phyloP scores from a whole-genome alignment of 352 stramenopile genomes.

The Pythium biforme region DNA sequence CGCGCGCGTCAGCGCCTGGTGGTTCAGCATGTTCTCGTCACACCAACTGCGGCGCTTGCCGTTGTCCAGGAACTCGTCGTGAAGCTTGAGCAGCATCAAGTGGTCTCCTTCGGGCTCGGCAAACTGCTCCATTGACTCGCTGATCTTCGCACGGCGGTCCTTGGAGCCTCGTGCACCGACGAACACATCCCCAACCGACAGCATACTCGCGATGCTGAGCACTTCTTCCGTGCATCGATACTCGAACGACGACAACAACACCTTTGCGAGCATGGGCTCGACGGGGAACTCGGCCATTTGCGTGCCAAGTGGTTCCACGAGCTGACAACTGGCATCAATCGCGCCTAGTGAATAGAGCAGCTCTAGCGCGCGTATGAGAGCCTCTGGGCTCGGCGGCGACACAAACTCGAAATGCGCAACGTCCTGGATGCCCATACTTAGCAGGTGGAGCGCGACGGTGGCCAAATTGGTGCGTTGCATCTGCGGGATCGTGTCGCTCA shows the following conservation, averaged over 20 bases:
- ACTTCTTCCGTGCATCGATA: slow-evolving; percentile 91
- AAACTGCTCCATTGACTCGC: slow-evolving; percentile 66
- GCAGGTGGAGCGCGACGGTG: slow-evolving; percentile 62
- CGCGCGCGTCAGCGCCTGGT: slow-evolving; percentile 54
- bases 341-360: slow-evolving; percentile 68
- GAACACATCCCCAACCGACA: slow-evolving; percentile 92
- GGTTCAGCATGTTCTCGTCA: slow-evolving; percentile 63
- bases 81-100: slow-evolving; percentile 65
- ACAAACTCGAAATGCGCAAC: slow-evolving; percentile 85
- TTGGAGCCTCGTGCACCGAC: slow-evolving; percentile 52
- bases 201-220: slow-evolving; percentile 94
- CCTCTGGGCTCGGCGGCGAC: slow-evolving; percentile 67
- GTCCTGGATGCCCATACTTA: slow-evolving; percentile 87
- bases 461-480: slow-evolving; percentile 83
- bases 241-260: slow-evolving; percentile 60
- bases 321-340: slow-evolving; percentile 50
- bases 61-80: slow-evolving; percentile 72
- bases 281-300: slow-evolving; percentile 98
- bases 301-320: slow-evolving; percentile 84
- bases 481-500: slow-evolving; percentile 73
- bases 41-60: slow-evolving; percentile 67
- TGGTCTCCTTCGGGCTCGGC: slow-evolving; percentile 68
- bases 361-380: slow-evolving; percentile 68
- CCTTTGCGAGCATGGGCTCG: slow-evolving; percentile 85
- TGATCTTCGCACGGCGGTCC: slow-evolving; percentile 69